phyloP scores from a whole-genome alignment of 257 asterid species.

The Solanum infundibuliforme region DNA sequence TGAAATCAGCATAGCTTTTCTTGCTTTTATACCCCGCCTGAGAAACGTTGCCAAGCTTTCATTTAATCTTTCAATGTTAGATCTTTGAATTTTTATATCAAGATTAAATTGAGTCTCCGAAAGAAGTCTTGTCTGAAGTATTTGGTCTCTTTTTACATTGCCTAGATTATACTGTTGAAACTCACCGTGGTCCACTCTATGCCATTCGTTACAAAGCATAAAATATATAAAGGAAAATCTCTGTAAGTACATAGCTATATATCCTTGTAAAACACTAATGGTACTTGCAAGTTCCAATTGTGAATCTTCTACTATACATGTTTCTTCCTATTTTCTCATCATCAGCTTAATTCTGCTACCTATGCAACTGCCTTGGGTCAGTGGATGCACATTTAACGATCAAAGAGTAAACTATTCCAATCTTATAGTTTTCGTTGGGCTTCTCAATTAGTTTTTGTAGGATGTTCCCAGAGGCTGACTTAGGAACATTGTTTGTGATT shows the following conservation, averaged over 20 bases:
- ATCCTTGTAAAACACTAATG: too few relatives aligned
- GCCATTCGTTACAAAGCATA: too few relatives aligned
- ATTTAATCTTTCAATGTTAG: background rate
- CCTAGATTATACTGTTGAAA: background rate
- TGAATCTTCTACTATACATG: background rate
- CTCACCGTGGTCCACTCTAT: background rate
- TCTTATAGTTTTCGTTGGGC: slow-evolving; percentile 46
- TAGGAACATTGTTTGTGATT: slow-evolving; percentile 59
- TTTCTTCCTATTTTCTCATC: background rate
- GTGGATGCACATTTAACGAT: background rate
- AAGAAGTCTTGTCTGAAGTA: background rate
- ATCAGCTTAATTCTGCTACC: background rate
- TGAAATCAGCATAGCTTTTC: background rate
- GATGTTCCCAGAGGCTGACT: slow-evolving; percentile 9
- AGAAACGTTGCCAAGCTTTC: background rate
- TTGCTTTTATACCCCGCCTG: background rate
- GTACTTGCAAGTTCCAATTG: too few relatives aligned
- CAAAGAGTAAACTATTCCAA: background rate
- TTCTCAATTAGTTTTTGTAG: slow-evolving; percentile 40
- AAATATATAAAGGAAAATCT: too few relatives aligned
- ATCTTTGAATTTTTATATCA: background rate
- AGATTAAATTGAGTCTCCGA: background rate
- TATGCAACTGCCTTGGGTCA: background rate
- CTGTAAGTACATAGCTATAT: too few relatives aligned
- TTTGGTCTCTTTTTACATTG: background rate